These are phyloP conservation scores for Apiotrichum mycotoxinovorans DNA, from an alignment of 1,284 basidiomycete species.

Conservation along the genomic window DNA sequence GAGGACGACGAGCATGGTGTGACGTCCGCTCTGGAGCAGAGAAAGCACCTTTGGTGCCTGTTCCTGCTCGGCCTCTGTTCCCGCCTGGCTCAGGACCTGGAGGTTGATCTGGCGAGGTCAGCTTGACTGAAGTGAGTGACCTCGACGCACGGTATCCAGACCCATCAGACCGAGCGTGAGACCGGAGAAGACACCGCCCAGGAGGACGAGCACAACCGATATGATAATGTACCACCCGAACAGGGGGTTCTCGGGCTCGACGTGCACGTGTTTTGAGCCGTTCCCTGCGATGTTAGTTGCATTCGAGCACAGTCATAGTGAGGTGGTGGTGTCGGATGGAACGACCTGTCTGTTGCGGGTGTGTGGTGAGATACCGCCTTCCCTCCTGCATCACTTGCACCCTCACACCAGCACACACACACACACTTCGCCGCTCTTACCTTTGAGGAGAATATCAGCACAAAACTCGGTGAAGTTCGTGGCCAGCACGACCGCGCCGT, in stretches of 20 bases:
- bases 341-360: neutral
- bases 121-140: neutral
- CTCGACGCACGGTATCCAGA: conserved; percentile 43
- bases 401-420: no score
- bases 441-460: no score
- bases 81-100: conserved; percentile 49
- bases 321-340: neutral
- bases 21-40: conserved; percentile 50
- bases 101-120: conserved; percentile 35
- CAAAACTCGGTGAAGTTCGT: no score
- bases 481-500: no score
- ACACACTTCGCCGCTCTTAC: no score
- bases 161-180: conserved; percentile 56
- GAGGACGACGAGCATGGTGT: conserved; percentile 51
- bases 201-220: conserved; percentile 29
- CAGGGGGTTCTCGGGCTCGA: conserved; percentile 26
- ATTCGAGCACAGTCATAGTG: neutral
- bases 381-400: no score
- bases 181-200: conserved; percentile 54
- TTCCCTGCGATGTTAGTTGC: neutral
- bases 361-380: no score
- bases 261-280: conserved; percentile 33
- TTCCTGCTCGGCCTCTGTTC: conserved; percentile 47
- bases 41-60: conserved; percentile 51
- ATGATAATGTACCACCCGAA: conserved; percentile 38